Base-by-base conservation (phyloP, 2,329 filamentous ascomycete species). In the Cyphellophora europaea region DNA sequence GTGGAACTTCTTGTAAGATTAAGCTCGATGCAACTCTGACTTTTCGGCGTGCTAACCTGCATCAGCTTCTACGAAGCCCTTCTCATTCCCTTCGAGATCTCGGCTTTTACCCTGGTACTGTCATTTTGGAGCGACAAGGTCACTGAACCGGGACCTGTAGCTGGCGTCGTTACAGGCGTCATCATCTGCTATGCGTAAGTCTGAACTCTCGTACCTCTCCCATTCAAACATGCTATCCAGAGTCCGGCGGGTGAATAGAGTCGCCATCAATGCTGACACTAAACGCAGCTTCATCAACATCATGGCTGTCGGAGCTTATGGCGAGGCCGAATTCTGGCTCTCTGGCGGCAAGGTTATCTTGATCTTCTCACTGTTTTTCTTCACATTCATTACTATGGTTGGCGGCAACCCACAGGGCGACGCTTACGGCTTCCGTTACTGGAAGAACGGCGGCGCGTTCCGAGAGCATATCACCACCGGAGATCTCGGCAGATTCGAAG, bases 281-380 rank as follows among this genome's bases (percentile, higher is more conserved):
- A n/a, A n/a, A n/a, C n/a, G n/a, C n/a, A n/a, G n/a, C n/a, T 19
- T 11, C 21, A 25, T 87, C 56, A 88, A 88, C 47, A 50, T 86
- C 27, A 61, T 86, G 40, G 77, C 77, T 1, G 79, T 85, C 11
- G 32, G 40, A 16, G 43, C 47, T 27, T 49, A 48, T 36, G 47
- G 47, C 27, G 47, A 46, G 47, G 69, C 76, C 19, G 48, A 57
- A 33, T 71, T 69, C 50, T 53, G 55, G 19, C 70, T 71, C 38
- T 66, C 66, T 14, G 58, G 64, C 3, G 53, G 71, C 45, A 71
- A 72, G 45, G 54, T 72, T 25, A 57, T 58, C 5, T 66, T 64
- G 4, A 69, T 71, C 38, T 44, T 71, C 27, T 67, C 65, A 0
- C 51, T 72, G 27, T 63, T 72, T 43, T 47, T 71, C 5, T 57